Evolutionary conservation across 768 basidiomycete species (phyloP).

Genomic region (Cystobasidium onofrii): DNA sequence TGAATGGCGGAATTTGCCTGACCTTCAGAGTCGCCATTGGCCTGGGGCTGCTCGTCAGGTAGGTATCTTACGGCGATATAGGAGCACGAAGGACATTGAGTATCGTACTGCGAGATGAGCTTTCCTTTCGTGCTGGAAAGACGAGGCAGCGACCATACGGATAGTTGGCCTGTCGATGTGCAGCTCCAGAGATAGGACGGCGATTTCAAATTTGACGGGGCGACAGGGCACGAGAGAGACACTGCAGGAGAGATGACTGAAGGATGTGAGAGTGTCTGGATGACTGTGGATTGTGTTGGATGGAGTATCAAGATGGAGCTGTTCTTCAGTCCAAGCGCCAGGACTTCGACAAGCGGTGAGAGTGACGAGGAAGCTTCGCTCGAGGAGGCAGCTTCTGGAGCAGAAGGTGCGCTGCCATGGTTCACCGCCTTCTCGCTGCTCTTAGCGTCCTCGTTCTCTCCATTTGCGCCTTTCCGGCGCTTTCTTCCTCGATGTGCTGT

Average conservation of each 20-base stretch:
- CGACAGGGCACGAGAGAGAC: neutral
- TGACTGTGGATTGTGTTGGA: slow-evolving; percentile 4
- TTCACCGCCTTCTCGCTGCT: neutral
- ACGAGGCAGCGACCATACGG: neutral
- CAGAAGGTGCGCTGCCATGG: neutral
- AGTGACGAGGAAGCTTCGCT: neutral
- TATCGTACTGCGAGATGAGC: neutral
- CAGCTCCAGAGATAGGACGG: neutral
- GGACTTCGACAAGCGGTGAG: neutral
- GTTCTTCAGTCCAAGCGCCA: slow-evolving; percentile 4
- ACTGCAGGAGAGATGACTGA: neutral
- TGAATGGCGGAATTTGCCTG: neutral
- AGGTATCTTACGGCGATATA: neutral
- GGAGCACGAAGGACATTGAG: slow-evolving; percentile 1
- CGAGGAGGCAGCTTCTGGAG: neutral
- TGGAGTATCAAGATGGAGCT: neutral
- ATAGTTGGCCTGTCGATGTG: neutral
- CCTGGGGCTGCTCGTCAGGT: neutral
- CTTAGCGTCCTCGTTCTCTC: neutral
- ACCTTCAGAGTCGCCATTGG: neutral
- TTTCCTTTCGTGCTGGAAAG: neutral
- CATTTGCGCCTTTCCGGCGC: neutral
- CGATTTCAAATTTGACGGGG: neutral
- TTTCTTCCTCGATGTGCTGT: neutral
- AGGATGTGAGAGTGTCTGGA: slow-evolving; percentile 8